phyloP scores from a whole-genome alignment of 2,329 filamentous ascomycete genomes.

The Ascochyta koolunga region DNA sequence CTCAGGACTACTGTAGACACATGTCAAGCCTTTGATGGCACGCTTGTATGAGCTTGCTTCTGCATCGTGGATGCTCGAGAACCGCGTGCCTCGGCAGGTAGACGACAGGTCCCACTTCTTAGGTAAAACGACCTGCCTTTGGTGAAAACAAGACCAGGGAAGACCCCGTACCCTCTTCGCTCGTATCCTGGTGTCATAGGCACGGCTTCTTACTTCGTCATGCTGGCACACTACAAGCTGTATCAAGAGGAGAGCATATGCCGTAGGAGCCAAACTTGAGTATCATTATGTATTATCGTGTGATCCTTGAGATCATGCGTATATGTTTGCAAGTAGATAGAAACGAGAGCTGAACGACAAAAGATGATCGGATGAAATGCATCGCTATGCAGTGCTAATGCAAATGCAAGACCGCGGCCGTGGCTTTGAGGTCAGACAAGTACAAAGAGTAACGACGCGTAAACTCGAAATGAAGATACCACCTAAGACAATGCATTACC shows the following conservation, averaged over 20 bases:
- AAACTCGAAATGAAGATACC: background rate
- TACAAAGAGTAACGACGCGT: background rate
- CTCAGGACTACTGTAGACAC: too few species aligned
- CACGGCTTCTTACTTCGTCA: background rate
- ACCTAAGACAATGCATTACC: background rate
- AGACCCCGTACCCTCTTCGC: constrained; percentile 5
- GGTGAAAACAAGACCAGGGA: constrained; percentile 9
- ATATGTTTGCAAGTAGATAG: background rate
- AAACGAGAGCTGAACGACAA: background rate
- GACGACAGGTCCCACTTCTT: constrained; percentile 13
- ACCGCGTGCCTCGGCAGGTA: constrained; percentile 12
- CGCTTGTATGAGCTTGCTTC: constrained; percentile 10
- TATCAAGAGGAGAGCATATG: too few species aligned
- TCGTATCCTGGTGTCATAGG: background rate
- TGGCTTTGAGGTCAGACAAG: background rate
- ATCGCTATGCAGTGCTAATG: constrained; percentile 28
- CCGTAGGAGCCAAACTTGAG: background rate
- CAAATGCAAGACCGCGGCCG: constrained; percentile 19
- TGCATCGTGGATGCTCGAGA: background rate
- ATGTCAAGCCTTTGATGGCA: constrained; percentile 8
- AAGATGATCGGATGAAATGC: background rate
- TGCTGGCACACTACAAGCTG: background rate
- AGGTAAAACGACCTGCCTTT: constrained; percentile 10
- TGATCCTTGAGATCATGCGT: background rate
- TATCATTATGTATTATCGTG: constrained; percentile 4